Percentiles rank a stretch among this genome's conserved stretches.
phyloP scores from a whole-genome alignment of 2,329 filamentous ascomycete genomes.

The Diplocarpon mali region DNA sequence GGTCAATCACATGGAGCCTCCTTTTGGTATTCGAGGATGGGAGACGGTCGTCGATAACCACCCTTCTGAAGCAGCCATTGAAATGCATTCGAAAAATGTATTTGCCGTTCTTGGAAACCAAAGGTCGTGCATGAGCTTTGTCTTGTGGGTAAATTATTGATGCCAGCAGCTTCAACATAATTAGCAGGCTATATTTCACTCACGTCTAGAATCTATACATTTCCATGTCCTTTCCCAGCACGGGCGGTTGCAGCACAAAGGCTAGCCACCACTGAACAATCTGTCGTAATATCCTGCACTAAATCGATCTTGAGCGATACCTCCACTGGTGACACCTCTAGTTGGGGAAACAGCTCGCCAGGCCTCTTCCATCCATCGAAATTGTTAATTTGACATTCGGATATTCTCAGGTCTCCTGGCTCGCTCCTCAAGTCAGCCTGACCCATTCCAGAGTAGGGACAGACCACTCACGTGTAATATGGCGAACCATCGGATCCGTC shows the following conservation, averaged over 20 bases:
- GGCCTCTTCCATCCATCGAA: slow-evolving; percentile 80
- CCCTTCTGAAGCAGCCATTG: slow-evolving; percentile 82
- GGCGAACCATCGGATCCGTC: slow-evolving; percentile 33
- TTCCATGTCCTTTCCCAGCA: slow-evolving; percentile 54
- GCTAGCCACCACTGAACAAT: slow-evolving; percentile 95
- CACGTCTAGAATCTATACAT: slow-evolving; percentile 36
- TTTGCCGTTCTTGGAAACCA: slow-evolving; percentile 67
- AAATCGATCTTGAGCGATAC: slow-evolving; percentile 58
- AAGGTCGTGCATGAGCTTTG: slow-evolving; percentile 41
- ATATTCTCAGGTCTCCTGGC: slow-evolving; percentile 57
- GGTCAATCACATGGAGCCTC: slow-evolving; percentile 77
- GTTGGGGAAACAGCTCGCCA: slow-evolving; percentile 32
- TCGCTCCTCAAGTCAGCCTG: slow-evolving; percentile 45
- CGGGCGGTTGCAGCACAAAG: slow-evolving; percentile 72
- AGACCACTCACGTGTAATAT: slow-evolving; percentile 49
- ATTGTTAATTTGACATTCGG: slow-evolving; percentile 59
- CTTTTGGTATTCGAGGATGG: slow-evolving; percentile 66
- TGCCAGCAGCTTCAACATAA: slow-evolving; percentile 47
- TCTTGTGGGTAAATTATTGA: slow-evolving; percentile 70
- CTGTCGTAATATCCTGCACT: slow-evolving; percentile 89
- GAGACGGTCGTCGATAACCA: slow-evolving; percentile 80
- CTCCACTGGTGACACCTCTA: slow-evolving; percentile 41
- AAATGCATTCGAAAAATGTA: slow-evolving; percentile 92
- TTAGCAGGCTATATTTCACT: slow-evolving; percentile 3
- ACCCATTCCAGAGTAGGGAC: neutral